Percentiles rank a stretch among this genome's conserved stretches.
These are phyloP conservation scores for Botrytis galanthina DNA, from an alignment of 2,329 filamentous ascomycete genomes.

Conservation along the genomic window DNA sequence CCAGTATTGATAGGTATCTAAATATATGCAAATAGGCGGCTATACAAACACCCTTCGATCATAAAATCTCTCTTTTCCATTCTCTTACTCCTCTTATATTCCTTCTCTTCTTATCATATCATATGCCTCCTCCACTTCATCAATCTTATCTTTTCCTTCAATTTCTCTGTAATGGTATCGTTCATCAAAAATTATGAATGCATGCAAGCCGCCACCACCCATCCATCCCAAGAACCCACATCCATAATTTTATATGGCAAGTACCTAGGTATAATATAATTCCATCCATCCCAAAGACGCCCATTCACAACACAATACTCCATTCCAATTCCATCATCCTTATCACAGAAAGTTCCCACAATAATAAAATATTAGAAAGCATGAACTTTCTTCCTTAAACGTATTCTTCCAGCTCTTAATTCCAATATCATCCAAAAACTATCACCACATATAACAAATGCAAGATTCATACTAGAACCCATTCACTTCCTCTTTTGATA, in stretches of 20 bases:
- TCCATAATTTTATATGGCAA: background rate
- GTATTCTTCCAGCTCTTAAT: background rate
- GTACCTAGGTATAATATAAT: background rate
- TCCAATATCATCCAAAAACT: background rate
- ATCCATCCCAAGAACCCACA: background rate
- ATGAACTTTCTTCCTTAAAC: background rate
- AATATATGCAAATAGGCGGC: background rate
- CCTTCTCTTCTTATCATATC: background rate
- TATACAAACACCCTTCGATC: background rate
- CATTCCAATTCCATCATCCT: background rate
- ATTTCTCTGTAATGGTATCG: background rate
- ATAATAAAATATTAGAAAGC: background rate
- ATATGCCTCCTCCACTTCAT: background rate
- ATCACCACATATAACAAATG: background rate
- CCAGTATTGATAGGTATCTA: background rate
- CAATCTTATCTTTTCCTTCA: background rate
- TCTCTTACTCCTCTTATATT: background rate
- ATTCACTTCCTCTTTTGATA: slow-evolving; percentile 93
- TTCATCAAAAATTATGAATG: background rate
- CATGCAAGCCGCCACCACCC: background rate
- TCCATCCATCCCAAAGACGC: slow-evolving; percentile 1
- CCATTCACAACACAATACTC: background rate
- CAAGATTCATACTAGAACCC: slow-evolving; percentile 59
- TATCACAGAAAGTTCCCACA: background rate
- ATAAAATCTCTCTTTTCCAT: background rate